These are phyloP conservation scores for Cymbopogon flexuosus DNA, from an alignment of 202 grass and related monocot genomes.

Conservation along the genomic window DNA sequence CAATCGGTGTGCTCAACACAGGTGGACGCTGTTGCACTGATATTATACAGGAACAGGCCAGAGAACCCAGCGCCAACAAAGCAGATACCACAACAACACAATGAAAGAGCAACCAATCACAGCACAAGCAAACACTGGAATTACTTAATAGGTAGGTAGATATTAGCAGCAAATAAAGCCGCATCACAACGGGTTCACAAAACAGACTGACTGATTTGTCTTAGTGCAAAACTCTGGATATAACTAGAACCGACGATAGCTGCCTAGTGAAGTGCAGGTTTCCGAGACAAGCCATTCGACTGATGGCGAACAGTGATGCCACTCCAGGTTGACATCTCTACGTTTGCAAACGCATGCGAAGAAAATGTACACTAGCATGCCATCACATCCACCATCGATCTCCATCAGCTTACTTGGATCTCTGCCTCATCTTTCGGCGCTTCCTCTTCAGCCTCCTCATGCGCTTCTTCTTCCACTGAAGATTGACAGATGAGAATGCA, in stretches of 20 bases:
- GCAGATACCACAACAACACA: neutral
- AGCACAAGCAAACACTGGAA: neutral
- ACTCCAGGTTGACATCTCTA: neutral
- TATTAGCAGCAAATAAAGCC: slow-evolving; percentile 29
- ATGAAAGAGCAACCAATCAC: neutral
- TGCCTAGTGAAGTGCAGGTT: slow-evolving; percentile 30
- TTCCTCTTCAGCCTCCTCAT: slow-evolving; percentile 94
- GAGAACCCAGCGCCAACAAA: neutral
- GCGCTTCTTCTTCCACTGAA: slow-evolving; percentile 93
- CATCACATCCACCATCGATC: neutral
- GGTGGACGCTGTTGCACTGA: neutral
- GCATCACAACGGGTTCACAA: slow-evolving; percentile 25
- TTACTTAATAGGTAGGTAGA: neutral
- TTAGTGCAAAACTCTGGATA: slow-evolving; percentile 26
- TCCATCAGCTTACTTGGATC: slow-evolving; percentile 60
- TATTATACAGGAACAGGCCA: neutral
- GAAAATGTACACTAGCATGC: neutral
- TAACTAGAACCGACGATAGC: slow-evolving; percentile 22
- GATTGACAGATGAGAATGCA: neutral
- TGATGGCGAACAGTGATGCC: neutral
- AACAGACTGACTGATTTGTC: neutral
- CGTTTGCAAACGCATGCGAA: neutral
- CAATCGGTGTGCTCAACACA: neutral
- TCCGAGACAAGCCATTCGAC: slow-evolving; percentile 21
- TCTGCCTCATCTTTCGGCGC: slow-evolving; percentile 91